These are phyloP conservation scores for Ramalina peruviana DNA, from an alignment of 495 filamentous ascomycete genomes.

Conservation along the genomic window DNA sequence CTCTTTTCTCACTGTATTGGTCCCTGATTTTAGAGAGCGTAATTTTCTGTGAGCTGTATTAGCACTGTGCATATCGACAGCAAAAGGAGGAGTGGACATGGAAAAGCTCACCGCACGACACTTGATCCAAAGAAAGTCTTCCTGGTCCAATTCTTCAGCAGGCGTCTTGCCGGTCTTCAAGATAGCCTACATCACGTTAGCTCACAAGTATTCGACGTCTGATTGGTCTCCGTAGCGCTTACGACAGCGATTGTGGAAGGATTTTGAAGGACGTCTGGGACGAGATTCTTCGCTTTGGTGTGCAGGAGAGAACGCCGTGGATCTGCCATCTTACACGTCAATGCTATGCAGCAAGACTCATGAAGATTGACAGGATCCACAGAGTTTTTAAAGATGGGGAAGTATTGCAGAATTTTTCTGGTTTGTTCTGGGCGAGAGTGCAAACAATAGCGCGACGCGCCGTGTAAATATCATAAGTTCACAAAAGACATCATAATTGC, in stretches of 20 bases:
- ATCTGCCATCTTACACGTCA: too few relatives aligned
- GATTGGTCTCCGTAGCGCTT: too few relatives aligned
- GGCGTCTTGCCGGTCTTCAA: not conserved
- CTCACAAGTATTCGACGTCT: too few relatives aligned
- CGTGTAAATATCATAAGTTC: too few relatives aligned
- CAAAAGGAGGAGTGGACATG: not conserved
- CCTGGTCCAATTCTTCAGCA: not conserved
- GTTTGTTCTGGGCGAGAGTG: too few relatives aligned
- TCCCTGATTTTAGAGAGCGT: not conserved
- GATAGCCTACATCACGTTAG: not conserved
- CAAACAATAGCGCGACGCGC: too few relatives aligned
- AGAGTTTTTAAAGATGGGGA: too few relatives aligned
- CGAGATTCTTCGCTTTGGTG: not conserved
- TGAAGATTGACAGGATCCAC: too few relatives aligned
- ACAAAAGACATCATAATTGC: too few relatives aligned
- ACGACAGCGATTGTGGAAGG: not conserved
- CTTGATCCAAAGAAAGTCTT: slow-evolving; percentile 3
- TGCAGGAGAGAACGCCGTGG: not conserved
- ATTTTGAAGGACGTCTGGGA: not conserved
- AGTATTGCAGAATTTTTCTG: too few relatives aligned
- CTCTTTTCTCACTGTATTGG: not conserved
- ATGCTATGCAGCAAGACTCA: too few relatives aligned
- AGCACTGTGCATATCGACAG: not conserved
- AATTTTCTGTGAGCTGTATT: not conserved
- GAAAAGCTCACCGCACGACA: not conserved